Base-by-base conservation (phyloP, 306 rosid species). In the Corylus americana region DNA sequence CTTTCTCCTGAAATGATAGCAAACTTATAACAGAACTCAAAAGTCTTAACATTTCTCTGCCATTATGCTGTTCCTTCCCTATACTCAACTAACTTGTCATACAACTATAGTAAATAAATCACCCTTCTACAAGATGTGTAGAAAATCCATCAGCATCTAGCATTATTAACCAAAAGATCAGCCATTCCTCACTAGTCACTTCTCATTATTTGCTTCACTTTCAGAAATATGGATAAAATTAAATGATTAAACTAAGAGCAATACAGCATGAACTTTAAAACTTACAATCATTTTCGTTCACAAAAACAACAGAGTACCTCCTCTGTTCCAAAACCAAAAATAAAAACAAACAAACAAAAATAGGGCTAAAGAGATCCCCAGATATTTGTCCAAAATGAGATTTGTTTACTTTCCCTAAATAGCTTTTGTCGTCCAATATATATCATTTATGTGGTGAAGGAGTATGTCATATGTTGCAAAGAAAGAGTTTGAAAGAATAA, bases 1-100 rank as follows among this genome's bases (percentile, higher is more conserved):
- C 64, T 71, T 96, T 96, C 51, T 85, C 99, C 99, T 96, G 78
- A 74, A 82, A 47, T 14, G 74, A 50, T 53, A 71, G 61, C 75
- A 59, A 80, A 16, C 42, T 31, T 10, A 49, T 74, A 72, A 47
- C 44, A 68, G 64, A 57, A 59, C 37, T 20, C 35, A 67, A 42
- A 67, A 9, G 17, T 42, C 8, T 8, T 8, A 67, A 42, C 22
- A 13, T 67, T 67, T 17, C 18, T 67, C 16, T 18, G 17, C 9
- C 4, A 5, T 31, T 4, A 67, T 44, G 20, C 5, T 67, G 42
- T 37, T 67, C 72, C 71, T 67, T 67, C 71, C 51, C 4, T 42
- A 37, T 13, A 67, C 50, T 67, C 51, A 42, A n/a, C 71, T 8
- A 67, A 67, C 72, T 58, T 59, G 7, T 59, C 31, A 22, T 22